phyloP scores from a whole-genome alignment of 2,329 filamentous ascomycete species.

The Plectosphaerella cucumerina region DNA sequence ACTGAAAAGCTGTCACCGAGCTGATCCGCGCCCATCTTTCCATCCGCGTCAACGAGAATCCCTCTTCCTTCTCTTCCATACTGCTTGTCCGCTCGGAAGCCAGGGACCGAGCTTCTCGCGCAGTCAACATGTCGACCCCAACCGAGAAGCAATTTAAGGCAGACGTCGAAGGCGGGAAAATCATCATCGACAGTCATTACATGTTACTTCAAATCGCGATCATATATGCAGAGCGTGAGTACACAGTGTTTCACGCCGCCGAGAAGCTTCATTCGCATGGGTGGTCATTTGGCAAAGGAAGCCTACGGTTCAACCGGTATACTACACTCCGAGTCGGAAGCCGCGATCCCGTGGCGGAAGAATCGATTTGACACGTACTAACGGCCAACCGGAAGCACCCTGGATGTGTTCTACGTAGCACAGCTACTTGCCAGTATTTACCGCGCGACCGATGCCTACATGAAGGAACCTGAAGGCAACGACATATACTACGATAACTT shows the following conservation, averaged over 20 bases:
- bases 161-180: conserved; percentile 3
- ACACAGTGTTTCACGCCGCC: conserved; percentile 8
- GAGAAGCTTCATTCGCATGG: conserved; percentile 7
- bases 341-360: too few species aligned
- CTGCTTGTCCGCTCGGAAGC: too few species aligned
- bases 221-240: conserved; percentile 5
- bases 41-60: too few species aligned
- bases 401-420: conserved; percentile 11
- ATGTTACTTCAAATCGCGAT: conserved; percentile 10
- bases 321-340: neutral
- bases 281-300: conserved; percentile 8
- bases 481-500: neutral
- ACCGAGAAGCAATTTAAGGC: too few species aligned
- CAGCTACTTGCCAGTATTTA: conserved; percentile 9
- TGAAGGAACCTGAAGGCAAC: conserved; percentile 3
- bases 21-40: too few species aligned
- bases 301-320: conserved; percentile 8
- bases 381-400: conserved; percentile 5
- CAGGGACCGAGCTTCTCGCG: too few species aligned
- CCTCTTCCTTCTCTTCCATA: too few species aligned
- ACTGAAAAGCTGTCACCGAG: too few species aligned
- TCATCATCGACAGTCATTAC: conserved; percentile 4
- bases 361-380: neutral
- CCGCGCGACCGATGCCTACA: conserved; percentile 6
- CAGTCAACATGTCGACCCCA: too few species aligned